Base-by-base conservation (phyloP, 1,139 yeast genomes). In the Eremothecium cymbalariae region DNA sequence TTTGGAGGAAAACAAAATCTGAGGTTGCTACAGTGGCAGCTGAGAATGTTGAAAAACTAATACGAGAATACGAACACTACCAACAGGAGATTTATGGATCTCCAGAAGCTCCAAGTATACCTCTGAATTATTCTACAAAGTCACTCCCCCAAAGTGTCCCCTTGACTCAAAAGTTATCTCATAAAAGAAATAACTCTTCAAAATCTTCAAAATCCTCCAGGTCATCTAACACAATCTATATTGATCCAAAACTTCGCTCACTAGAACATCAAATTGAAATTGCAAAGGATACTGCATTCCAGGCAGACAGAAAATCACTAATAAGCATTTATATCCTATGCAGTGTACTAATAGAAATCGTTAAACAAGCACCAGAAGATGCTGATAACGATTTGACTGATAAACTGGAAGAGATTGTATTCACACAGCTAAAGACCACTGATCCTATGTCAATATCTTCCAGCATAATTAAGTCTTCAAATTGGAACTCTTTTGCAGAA, bases 401-500 rank as follows among this genome's bases (percentile, higher is more conserved):
- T 36, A 84, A 83, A 51, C 64, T 93, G 18, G 97, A 90, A 55
- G 97, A 90, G 48, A 88, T 88, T 38, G 94, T 90, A 21, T 93
- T 86, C 61, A 80, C 85, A 13, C 97, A 93, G 57, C 64, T 93
- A 39, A 76, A 83, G 47, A 76, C 88, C 1, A 85, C 95, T 1
- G 97, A 90, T 50, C 95, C 96, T 0, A 65, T 69, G 25, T 52
- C 72, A 9, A 69, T 81, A 11, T 64, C 75, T 1, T 70, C 79
- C 4, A 79, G 90, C 23, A 65, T 78, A 18, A 81, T 86, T 3
- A 72, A 95, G 38, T 76, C 93, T 2, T 88, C 95, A 0, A 93
- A 90, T 53, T 90, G 98, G 98, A 82, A 82, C 50, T 67, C 88
- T 22, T 80, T 93, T 57, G 94, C 97, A 0, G 86, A 84, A 45